Percentiles rank a stretch among this genome's conserved stretches.
phyloP scores from a whole-genome alignment of 371 early-diverging fungal genomes.

The Mortierella sp. region DNA sequence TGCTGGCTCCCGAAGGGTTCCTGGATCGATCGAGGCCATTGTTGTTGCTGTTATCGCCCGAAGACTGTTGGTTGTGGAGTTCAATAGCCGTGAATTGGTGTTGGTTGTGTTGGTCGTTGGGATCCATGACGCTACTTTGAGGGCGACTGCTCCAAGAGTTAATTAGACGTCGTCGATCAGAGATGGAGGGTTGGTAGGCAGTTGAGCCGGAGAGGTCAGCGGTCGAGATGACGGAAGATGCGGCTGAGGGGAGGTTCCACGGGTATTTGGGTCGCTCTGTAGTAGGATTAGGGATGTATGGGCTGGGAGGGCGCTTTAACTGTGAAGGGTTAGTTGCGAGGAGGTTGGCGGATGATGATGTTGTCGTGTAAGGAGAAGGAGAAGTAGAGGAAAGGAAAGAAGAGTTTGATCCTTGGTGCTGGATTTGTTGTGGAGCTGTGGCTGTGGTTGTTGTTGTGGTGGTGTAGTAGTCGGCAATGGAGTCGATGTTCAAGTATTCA shows the following conservation, averaged over 20 bases:
- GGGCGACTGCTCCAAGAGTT: conserved; percentile 5
- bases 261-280: conserved; percentile 7
- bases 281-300: neutral
- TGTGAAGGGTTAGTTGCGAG: neutral
- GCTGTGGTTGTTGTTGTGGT: neutral
- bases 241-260: conserved; percentile 7
- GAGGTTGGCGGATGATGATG: neutral
- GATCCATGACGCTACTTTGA: conserved; percentile 14
- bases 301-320: neutral
- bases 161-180: conserved; percentile 5
- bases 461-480: neutral
- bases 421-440: neutral
- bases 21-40: neutral
- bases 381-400: neutral
- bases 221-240: conserved; percentile 8
- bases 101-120: neutral
- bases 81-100: conserved; percentile 4
- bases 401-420: neutral
- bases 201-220: neutral
- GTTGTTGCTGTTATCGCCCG: neutral
- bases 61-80: conserved; percentile 5
- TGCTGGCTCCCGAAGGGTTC: neutral
- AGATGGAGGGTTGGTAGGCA: conserved; percentile 2
- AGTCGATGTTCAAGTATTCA: conserved; percentile 3
- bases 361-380: neutral